Conservation (phyloP, 257 asterid genomes). For the Leonotis leonurus region DNA sequence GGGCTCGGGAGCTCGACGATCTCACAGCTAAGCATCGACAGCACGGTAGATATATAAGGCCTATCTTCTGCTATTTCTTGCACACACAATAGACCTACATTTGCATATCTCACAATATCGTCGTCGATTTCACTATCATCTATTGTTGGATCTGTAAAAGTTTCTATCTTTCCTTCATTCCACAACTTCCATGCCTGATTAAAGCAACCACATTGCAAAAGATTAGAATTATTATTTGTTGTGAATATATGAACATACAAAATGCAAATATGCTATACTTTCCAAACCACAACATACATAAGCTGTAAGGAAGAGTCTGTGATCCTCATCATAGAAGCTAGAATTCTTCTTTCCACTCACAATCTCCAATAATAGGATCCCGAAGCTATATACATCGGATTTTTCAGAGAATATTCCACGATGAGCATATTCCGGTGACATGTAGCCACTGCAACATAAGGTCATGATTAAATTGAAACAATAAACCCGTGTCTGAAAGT, state of each 20-base stretch:
- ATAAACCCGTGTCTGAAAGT: background rate
- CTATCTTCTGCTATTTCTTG: conserved; percentile 43
- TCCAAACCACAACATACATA: conserved; percentile 21
- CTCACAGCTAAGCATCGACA: conserved; percentile 39
- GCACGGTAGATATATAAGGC: conserved; percentile 38
- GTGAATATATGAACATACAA: no score
- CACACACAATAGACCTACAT: conserved; percentile 44
- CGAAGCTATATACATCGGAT: conserved; percentile 39
- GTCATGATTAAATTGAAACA: background rate
- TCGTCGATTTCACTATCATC: conserved; percentile 5
- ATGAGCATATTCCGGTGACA: conserved; percentile 42
- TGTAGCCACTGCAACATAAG: conserved; percentile 34
- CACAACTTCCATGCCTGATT: conserved; percentile 33
- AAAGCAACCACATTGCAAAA: background rate
- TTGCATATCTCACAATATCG: conserved; percentile 33
- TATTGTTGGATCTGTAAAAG: conserved; percentile 28
- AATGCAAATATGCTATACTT: no score
- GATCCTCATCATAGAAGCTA: conserved; percentile 18
- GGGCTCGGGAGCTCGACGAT: conserved; percentile 26
- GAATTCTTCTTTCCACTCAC: conserved; percentile 18
- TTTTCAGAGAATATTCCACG: conserved; percentile 34
- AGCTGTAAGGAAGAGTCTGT: conserved; percentile 32
- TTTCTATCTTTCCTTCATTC: conserved; percentile 20
- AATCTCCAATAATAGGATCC: conserved; percentile 34
- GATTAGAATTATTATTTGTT: background rate